Conservation (phyloP, 345 rosid species). For the Hypericum androsaemum region DNA sequence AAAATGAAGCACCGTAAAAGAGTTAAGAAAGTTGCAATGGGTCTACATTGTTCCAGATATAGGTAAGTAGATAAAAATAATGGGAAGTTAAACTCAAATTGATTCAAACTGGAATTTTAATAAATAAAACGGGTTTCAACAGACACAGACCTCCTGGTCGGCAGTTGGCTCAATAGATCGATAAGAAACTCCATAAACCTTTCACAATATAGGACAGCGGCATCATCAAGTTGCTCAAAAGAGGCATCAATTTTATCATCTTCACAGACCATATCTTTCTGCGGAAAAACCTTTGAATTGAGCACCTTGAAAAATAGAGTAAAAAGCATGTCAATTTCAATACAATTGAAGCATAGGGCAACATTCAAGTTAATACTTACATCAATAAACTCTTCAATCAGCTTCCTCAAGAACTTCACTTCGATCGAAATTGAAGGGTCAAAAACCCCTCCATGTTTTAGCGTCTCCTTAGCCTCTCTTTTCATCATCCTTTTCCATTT, state of each 20-base stretch:
- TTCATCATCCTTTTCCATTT: slow-evolving; percentile 83
- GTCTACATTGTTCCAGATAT: too few relatives aligned
- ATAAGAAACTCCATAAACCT: slow-evolving; percentile 97
- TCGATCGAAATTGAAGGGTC: slow-evolving; percentile 54
- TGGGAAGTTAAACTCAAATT: not conserved
- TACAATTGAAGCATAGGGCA: not conserved
- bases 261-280: slow-evolving; percentile 14
- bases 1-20: not conserved
- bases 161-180: slow-evolving; percentile 91
- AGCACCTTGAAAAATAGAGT: slow-evolving; percentile 47
- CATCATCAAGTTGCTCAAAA: slow-evolving; percentile 47
- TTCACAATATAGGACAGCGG: slow-evolving; percentile 79
- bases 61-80: too few relatives aligned
- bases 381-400: slow-evolving; percentile 84
- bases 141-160: slow-evolving; percentile 74
- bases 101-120: not conserved
- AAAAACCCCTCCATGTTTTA: slow-evolving; percentile 41
- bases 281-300: slow-evolving; percentile 52
- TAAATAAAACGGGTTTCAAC: not conserved
- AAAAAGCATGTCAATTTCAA: not conserved
- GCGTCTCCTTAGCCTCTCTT: slow-evolving; percentile 64
- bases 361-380: slow-evolving; percentile 25
- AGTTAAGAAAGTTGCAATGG: not conserved
- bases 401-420: slow-evolving; percentile 73
- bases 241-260: slow-evolving; percentile 30